Evolutionary conservation across 345 rosid genomes (phyloP).

Genomic region (Rhizophora apiculata): DNA sequence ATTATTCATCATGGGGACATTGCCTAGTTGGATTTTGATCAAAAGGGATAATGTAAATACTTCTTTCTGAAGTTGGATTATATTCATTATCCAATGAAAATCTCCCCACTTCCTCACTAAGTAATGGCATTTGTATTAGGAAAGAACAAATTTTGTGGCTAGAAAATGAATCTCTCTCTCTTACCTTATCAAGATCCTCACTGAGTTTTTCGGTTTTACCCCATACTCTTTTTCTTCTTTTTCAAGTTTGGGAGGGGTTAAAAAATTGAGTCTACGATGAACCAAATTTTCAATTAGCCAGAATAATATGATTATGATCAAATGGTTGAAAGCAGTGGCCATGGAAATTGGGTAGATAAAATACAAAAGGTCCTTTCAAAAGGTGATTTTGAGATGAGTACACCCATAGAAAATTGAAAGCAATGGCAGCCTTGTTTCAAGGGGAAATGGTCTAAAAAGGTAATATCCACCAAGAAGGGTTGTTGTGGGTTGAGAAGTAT

Average conservation of each 20-base stretch:
- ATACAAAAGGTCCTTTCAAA: constrained; percentile 26
- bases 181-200: constrained; percentile 14
- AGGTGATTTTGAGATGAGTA: constrained; percentile 49
- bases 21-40: constrained; percentile 29
- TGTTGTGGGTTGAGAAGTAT: constrained; percentile 33
- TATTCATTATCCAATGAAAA: constrained; percentile 32
- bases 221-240: constrained; percentile 10
- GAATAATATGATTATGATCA: constrained; percentile 38
- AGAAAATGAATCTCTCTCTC: constrained; percentile 1
- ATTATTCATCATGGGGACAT: constrained; percentile 19
- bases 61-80: constrained; percentile 23
- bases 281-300: constrained; percentile 16
- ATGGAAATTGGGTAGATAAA: constrained; percentile 38
- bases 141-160: background rate
- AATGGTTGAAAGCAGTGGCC: constrained; percentile 23
- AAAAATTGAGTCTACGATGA: constrained; percentile 25
- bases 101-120: constrained; percentile 21
- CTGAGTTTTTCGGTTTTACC: constrained; percentile 5
- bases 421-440: constrained; percentile 41
- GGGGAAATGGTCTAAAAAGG: constrained; percentile 36
- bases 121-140: constrained; percentile 12
- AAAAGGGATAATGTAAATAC: constrained; percentile 4
- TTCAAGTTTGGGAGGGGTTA: constrained; percentile 13
- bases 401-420: constrained; percentile 45
- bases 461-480: constrained; percentile 43